Evolutionary conservation across 768 basidiomycete genomes (phyloP).

Genomic region (Brasilioporus rufonigricans): DNA sequence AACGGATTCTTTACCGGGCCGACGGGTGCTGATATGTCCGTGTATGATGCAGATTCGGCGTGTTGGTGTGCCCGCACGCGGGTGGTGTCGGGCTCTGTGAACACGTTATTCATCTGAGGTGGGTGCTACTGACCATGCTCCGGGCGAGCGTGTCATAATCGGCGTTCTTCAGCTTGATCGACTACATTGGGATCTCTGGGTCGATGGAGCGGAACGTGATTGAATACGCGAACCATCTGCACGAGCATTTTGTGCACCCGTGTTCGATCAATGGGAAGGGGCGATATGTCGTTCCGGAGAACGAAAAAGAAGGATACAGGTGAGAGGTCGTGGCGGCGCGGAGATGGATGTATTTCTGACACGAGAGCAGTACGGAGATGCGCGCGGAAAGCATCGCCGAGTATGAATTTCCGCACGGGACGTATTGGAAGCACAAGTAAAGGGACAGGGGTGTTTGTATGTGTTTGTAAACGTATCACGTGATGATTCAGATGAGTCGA

Average conservation of each 20-base stretch:
- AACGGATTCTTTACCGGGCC: not conserved
- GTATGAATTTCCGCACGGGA: slow-evolving; percentile 83
- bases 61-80: slow-evolving; percentile 88
- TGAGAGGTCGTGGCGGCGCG: not conserved
- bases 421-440: no score
- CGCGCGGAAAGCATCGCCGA: no score
- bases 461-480: slow-evolving; percentile 18
- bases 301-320: no score
- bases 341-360: slow-evolving; percentile 6
- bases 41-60: slow-evolving; percentile 56
- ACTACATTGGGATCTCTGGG: slow-evolving; percentile 76
- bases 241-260: slow-evolving; percentile 77
- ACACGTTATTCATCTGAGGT: slow-evolving; percentile 84
- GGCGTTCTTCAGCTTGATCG: slow-evolving; percentile 62
- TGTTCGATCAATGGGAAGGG: slow-evolving; percentile 83
- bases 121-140: slow-evolving; percentile 8
- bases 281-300: no score
- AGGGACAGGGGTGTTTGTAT: slow-evolving; percentile 24
- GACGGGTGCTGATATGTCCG: not conserved
- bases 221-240: slow-evolving; percentile 83
- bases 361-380: slow-evolving; percentile 69
- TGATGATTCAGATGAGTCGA: slow-evolving; percentile 7
- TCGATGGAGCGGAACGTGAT: slow-evolving; percentile 89
- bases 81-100: slow-evolving; percentile 93
- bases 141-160: not conserved